Evolutionary conservation across 768 basidiomycete genomes (phyloP), one percentile per base, ranked within the genome.

Genomic region (Lentinula guzmanii): DNA sequence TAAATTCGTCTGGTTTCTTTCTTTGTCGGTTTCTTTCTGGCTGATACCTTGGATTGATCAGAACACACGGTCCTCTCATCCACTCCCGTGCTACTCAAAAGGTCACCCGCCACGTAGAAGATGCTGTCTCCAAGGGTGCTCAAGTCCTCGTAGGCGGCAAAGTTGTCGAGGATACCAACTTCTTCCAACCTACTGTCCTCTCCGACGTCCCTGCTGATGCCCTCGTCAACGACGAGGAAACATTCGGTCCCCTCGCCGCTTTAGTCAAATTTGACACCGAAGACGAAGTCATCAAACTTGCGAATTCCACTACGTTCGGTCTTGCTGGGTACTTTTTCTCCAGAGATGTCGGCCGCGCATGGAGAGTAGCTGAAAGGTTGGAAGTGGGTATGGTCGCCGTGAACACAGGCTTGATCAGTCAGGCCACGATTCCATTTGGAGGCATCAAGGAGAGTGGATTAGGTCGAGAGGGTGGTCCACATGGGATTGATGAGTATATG

Each of bases 21-120:
- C 24, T 15, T 35, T 33, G 28, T 52, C 39, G 16, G 43, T 18
- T 41, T 33, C 11, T 52, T 21, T 39, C 4, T 31, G 8, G 7
- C 24, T 24, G 16, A 4, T 39, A 57, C 50, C 4, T 41, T 58
- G 4, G 18, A 24, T 24, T n/a, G 9, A 5, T 10, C 64, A 92
- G 91, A 46, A 98, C 96, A 0, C 95, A 98, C 66, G 97, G 97
- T 0, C 97, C 97, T 13, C 81, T 99, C 53, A 97, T 99, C 63
- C 95, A 98, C 74, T 73, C 74, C 15, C 86, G 86, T 24, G 95
- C 95, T 0, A 76, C 95, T 55, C 84, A 89, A 67, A 99, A 99
- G 74, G 93, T 95, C 16, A 76, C 83, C 56, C 75, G 79, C 51
- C 97, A 99, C 74, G 85, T 99, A 63, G 82, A 92, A 31, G 94